Conservation (phyloP, 192 early-diverging fungal species). For the Coemansia furcata region DNA sequence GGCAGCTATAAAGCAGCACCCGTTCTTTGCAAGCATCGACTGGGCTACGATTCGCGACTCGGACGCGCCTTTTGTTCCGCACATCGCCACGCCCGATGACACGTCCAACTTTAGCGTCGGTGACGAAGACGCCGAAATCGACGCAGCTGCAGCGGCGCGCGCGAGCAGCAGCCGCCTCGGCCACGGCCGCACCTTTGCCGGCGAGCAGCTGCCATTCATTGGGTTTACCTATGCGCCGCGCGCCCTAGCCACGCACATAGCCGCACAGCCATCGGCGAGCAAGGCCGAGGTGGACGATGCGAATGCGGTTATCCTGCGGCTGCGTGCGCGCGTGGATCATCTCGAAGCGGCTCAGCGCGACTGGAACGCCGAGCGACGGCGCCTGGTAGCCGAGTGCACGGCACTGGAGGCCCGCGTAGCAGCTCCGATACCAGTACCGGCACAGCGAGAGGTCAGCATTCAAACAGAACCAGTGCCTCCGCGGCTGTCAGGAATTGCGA, state of each 20-base stretch:
- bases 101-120: conserved; percentile 85
- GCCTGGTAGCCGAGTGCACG: conserved; percentile 18
- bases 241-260: conserved; percentile 4
- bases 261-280: neutral
- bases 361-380: conserved; percentile 32
- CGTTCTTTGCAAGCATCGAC: conserved; percentile 66
- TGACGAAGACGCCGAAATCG: conserved; percentile 65
- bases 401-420: conserved; percentile 16
- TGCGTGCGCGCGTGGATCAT: conserved; percentile 32
- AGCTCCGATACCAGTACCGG: conserved; percentile 13
- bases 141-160: conserved; percentile 43
- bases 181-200: conserved; percentile 63
- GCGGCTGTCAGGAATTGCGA: neutral
- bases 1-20: conserved; percentile 63
- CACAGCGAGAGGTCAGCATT: conserved; percentile 1
- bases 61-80: conserved; percentile 81
- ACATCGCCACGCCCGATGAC: conserved; percentile 82
- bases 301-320: neutral
- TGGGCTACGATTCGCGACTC: conserved; percentile 57
- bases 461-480: neutral
- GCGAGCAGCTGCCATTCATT: conserved; percentile 81
- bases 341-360: conserved; percentile 26
- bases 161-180: conserved; percentile 51
- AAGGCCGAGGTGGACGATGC: neutral
- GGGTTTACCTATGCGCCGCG: conserved; percentile 72